Evolutionary conservation across 2,329 filamentous ascomycete species (phyloP), one percentile per base, ranked within the genome.

Genomic region (Blastomyces emzantsi): DNA sequence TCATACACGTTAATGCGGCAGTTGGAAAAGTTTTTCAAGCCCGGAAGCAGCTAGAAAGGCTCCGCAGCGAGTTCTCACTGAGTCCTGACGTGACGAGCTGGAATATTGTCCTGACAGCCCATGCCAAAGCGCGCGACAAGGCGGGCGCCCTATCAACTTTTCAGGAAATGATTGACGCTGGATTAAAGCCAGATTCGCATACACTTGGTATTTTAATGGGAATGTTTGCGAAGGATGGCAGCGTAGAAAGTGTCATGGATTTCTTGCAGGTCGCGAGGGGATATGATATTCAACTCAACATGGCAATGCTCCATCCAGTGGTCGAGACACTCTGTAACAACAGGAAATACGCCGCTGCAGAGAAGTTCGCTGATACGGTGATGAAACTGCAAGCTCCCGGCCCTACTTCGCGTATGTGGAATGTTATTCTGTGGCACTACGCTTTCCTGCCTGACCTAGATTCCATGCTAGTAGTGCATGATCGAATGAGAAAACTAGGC

Each of bases 71-170:
- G 60, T 87, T 86, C 69, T 75, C 78, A 0, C 69, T 88, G 19
- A 67, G 78, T 52, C 87, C 87, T 7, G 84, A 85, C 66, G 73
- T 82, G 1, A 73, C 80, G 45, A 85, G 83, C 66, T 96, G 89
- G 87, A 96, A 96, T 71, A 86, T 87, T 28, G 75, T 96, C 36
- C 79, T 97, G 56, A 85, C 87, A 69, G 87, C 88, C 2, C 84
- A 92, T 74, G 81, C 82, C 22, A 85, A 85, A 68, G 82, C 83
- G 0, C 81, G 85, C 58, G 85, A 94, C 71, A 82, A 90, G 54
- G 79, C 85, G n/a, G 83, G 84, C 6, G 88, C 87, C 15, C 77
- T 90, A 63, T 72, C 79, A 7, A 81, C 82, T 59, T 92, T 95
- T 69, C 80, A 86, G 22, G 76, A 81, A 11, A 81, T 94, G 72